Base-by-base conservation (phyloP, 805 yeast genomes). In the Yarrowia deformans region DNA sequence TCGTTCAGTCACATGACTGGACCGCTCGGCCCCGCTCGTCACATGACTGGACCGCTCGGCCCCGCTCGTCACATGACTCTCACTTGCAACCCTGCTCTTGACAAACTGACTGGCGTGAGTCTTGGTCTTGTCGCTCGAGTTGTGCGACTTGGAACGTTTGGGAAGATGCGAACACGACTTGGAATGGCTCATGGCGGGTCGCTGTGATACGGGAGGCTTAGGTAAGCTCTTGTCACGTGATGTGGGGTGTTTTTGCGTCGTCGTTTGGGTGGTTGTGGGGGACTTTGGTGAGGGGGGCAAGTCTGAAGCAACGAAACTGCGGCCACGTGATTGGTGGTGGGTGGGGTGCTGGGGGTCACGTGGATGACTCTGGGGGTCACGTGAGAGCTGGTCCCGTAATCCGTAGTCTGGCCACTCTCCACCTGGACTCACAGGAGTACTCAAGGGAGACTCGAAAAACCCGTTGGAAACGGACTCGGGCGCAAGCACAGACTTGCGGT, bases 391-490 rank as follows among this genome's bases (percentile, higher is more conserved):
- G 29, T 23, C 29, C n/a, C n/a, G n/a, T n/a, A n/a, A n/a, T n/a
- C n/a, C n/a, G n/a, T n/a, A n/a, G n/a, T n/a, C n/a, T n/a, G n/a
- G n/a, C n/a, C 63, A 56, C 18, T 29, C 48, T 6, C n/a, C 7
- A 2, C 29, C 12, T 0, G 37, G 32, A 7, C 19, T 23, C 4
- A 37, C 42, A 0, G 63, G 63, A 9, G 63, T 40, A 10, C 63
- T 40, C 14, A 56, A 8, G 1, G 63, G 63, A 5, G 48, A 39
- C 32, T 56, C 63, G 10, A 56, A 56, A 16, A 56, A 56, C 10
- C 63, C 63, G 37, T 56, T 56, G 23, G 63, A 56, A 4, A 56
- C 63, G 8, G 48, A 40, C 29, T 40, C 48, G 1, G 63, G 63
- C 0, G 63, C 63, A 1, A 56, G 48, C 48, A 56, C 63, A 3